phyloP scores from a whole-genome alignment of 805 yeast species.

The Wickerhamiella bombiphila region DNA sequence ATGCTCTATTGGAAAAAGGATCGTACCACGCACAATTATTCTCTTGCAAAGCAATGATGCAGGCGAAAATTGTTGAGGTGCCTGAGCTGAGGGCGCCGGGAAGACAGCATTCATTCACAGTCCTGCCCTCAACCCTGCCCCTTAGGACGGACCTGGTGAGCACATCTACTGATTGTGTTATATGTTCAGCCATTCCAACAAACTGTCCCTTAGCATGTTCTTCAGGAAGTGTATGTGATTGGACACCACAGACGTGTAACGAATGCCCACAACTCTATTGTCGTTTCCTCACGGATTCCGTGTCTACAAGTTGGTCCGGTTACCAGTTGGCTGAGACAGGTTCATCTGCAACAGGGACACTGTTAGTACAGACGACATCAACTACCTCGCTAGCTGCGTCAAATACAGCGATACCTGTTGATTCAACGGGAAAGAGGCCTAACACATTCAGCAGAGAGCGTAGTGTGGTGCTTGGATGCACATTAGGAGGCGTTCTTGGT shows the following conservation, averaged over 20 bases:
- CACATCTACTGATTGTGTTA: not conserved
- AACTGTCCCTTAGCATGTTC: not conserved
- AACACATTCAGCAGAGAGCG: not conserved
- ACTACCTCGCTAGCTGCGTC: not conserved
- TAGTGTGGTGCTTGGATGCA: slow-evolving; percentile 4
- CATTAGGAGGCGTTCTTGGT: slow-evolving; percentile 10
- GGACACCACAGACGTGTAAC: not conserved
- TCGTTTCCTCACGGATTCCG: not conserved
- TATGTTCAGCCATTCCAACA: not conserved
- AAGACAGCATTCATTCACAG: too few relatives aligned
- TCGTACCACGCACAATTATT: too few relatives aligned
- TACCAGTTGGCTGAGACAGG: too few relatives aligned
- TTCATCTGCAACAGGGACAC: too few relatives aligned
- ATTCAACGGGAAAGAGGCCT: not conserved
- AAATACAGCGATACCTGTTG: not conserved
- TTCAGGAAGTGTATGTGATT: not conserved
- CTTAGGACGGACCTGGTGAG: not conserved
- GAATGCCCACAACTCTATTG: not conserved
- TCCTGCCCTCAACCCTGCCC: too few relatives aligned
- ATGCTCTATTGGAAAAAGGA: too few relatives aligned
- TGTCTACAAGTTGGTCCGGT: too few relatives aligned
- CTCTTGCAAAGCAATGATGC: too few relatives aligned
- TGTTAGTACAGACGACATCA: not conserved
- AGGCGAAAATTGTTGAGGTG: too few relatives aligned
- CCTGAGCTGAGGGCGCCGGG: too few relatives aligned